Percentiles rank a stretch among this genome's conserved stretches.
These are phyloP conservation scores for Cytospora piceicola DNA, from an alignment of 2,329 filamentous ascomycete genomes.

Conservation along the genomic window DNA sequence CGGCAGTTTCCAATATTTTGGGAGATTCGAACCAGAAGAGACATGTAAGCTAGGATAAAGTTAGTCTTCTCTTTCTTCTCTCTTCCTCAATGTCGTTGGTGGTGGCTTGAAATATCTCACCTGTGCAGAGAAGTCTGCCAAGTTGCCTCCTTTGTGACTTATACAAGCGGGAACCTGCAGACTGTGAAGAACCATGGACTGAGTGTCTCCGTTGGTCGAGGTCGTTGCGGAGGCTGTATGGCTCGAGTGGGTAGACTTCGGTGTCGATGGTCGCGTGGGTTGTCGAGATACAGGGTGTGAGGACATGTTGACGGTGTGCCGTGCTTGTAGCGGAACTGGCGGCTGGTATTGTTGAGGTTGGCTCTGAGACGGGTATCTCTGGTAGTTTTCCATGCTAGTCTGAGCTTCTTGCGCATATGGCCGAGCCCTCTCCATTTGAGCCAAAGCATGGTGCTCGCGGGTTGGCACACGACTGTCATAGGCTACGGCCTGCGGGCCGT, in stretches of 20 bases:
- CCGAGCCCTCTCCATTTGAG: slow-evolving; percentile 25
- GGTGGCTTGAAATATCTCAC: slow-evolving; percentile 50
- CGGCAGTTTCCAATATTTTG: slow-evolving; percentile 75
- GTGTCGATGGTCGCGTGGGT: slow-evolving; percentile 45
- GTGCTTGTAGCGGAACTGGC: slow-evolving; percentile 15
- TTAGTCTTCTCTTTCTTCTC: slow-evolving; percentile 13
- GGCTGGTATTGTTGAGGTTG: slow-evolving; percentile 25
- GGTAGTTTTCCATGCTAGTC: slow-evolving; percentile 23
- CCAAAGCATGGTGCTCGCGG: slow-evolving; percentile 23
- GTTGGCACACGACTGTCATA: slow-evolving; percentile 23
- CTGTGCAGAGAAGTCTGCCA: slow-evolving; percentile 83
- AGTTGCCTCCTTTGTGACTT: slow-evolving; percentile 72
- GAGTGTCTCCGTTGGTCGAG: slow-evolving; percentile 45
- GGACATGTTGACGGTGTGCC: slow-evolving; percentile 8
- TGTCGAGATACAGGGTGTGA: slow-evolving; percentile 37
- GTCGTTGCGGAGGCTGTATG: slow-evolving; percentile 38
- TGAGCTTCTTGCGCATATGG: slow-evolving; percentile 21
- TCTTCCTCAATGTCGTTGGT: not conserved
- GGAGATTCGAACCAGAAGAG: slow-evolving; percentile 97
- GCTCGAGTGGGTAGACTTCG: slow-evolving; percentile 40
- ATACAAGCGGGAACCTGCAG: slow-evolving; percentile 77
- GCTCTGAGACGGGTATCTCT: slow-evolving; percentile 17
- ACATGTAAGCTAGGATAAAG: slow-evolving; percentile 74
- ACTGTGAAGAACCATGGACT: slow-evolving; percentile 58
- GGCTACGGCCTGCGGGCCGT: slow-evolving; percentile 28